Percentiles rank a stretch among this genome's conserved stretches.
Conservation (phyloP, 169 alveolate species). For the Eimeria falciformis region DNA sequence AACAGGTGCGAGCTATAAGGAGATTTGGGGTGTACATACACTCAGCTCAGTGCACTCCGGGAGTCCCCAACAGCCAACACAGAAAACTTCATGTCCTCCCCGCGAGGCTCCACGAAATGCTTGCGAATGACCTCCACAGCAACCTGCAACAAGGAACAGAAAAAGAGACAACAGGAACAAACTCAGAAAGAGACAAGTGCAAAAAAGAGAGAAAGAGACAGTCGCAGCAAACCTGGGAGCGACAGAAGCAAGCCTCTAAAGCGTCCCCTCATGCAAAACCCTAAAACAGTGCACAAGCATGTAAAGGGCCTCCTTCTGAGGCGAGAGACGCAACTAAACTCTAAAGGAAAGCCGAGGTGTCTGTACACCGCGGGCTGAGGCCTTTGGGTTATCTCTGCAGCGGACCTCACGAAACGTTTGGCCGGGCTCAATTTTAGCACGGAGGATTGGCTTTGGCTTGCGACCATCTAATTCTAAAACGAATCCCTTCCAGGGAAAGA, state of each 20-base stretch:
- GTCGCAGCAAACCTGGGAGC: too few relatives aligned
- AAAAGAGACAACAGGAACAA: background rate
- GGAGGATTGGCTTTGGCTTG: conserved; percentile 2
- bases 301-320: background rate
- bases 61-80: conserved; percentile 59
- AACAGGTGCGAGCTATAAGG: background rate
- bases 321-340: background rate
- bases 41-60: background rate
- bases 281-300: background rate
- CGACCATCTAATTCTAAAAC: conserved; percentile 24
- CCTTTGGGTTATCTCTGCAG: too few relatives aligned
- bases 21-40: background rate
- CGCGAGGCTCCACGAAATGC: conserved; percentile 21
- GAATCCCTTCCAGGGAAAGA: background rate
- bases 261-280: too few relatives aligned
- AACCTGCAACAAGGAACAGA: conserved; percentile 36
- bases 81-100: conserved; percentile 17
- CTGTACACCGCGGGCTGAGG: too few relatives aligned
- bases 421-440: background rate
- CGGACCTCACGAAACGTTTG: background rate
- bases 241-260: too few relatives aligned
- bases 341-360: background rate
- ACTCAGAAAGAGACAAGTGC: too few relatives aligned
- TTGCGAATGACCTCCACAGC: conserved; percentile 30
- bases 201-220: too few relatives aligned